phyloP scores from a whole-genome alignment of 129 eudicot species.

The Chrysanthemum lavandulifolium region DNA sequence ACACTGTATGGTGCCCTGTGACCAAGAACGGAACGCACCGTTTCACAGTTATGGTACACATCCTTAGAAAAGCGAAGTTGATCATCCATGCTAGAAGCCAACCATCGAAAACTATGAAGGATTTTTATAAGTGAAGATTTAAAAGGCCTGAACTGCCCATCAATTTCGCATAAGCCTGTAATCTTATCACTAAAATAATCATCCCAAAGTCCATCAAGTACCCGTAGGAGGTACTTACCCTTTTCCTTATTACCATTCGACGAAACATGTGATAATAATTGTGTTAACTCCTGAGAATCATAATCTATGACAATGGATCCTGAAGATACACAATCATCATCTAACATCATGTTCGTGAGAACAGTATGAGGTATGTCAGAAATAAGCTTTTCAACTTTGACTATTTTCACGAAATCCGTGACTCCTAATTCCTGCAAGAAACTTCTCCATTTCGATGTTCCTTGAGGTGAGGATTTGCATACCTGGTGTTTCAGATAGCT shows the following conservation, averaged over 20 bases:
- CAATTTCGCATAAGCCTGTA: no score
- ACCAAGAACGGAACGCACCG: slow-evolving; percentile 66
- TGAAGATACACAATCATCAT: no score
- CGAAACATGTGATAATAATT: slow-evolving; percentile 43
- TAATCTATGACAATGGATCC: no score
- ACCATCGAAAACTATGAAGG: slow-evolving; percentile 51
- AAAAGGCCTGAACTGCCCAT: slow-evolving; percentile 16
- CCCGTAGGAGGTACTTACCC: slow-evolving; percentile 57
- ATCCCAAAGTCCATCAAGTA: slow-evolving; percentile 76
- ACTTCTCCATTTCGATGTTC: slow-evolving; percentile 54
- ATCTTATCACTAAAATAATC: slow-evolving; percentile 46
- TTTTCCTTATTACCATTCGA: slow-evolving; percentile 40
- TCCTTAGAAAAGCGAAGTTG: slow-evolving; percentile 65
- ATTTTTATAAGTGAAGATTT: slow-evolving; percentile 48
- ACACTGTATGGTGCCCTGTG: slow-evolving; percentile 56
- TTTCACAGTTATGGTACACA: slow-evolving; percentile 60
- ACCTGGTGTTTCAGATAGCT: slow-evolving; percentile 51
- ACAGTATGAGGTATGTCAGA: slow-evolving; percentile 36
- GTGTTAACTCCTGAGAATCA: slow-evolving; percentile 46
- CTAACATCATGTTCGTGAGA: no score
- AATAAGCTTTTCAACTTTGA: slow-evolving; percentile 44
- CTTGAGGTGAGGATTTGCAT: slow-evolving; percentile 30
- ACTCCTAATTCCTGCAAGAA: slow-evolving; percentile 67
- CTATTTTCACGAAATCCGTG: slow-evolving; percentile 59
- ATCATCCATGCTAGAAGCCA: slow-evolving; percentile 57